Base-by-base conservation (phyloP, 768 basidiomycete genomes). In the Collybiopsis confluens region DNA sequence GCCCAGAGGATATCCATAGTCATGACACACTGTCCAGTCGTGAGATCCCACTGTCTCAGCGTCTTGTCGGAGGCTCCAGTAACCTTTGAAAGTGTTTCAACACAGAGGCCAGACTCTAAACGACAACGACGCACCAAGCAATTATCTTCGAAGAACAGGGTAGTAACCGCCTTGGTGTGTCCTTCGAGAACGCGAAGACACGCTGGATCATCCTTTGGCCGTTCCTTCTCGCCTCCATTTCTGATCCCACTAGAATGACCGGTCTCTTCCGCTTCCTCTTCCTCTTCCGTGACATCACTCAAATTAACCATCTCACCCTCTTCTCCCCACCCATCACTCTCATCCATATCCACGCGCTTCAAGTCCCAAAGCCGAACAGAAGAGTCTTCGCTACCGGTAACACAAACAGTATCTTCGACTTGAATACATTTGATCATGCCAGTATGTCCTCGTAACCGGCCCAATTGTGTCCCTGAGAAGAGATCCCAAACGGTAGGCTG, bases 1-100 rank as follows among this genome's bases (percentile, higher is more conserved):
- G 96, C 97, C 97, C 97, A 99, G 23, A 99, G 83, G 58, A 99
- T 97, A 69, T 99, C 97, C 97, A 99, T 99, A 21, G 96, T 96
- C 76, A 97, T 87, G 43, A 98, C 88, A 69, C 97, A 99, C 75
- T 98, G 97, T 6, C 96, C 97, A 0, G 97, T 98, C 18, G 81
- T 83, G 51, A 98, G 81, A 65, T 98, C 97, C 97, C 97, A 99
- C 66, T 98, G 96, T 2, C 97, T 90, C 52, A 99, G 79, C 0
- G 97, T 99, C 71, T 98, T 98, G 73, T 99, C 97, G 3, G 92
- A 93, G 4, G 97, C 96, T 30, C 97, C 97, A 7, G 95, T 98
- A 11, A 98, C 92, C 94, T 95, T 60, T 10, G 54, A 55, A 49
- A 48, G 56, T 52, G 0, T 35, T 45, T 62, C 28, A 66, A 64